These are phyloP conservation scores for Hypoxylon sp. DNA, from an alignment of 2,329 filamentous ascomycete species.

Conservation along the genomic window DNA sequence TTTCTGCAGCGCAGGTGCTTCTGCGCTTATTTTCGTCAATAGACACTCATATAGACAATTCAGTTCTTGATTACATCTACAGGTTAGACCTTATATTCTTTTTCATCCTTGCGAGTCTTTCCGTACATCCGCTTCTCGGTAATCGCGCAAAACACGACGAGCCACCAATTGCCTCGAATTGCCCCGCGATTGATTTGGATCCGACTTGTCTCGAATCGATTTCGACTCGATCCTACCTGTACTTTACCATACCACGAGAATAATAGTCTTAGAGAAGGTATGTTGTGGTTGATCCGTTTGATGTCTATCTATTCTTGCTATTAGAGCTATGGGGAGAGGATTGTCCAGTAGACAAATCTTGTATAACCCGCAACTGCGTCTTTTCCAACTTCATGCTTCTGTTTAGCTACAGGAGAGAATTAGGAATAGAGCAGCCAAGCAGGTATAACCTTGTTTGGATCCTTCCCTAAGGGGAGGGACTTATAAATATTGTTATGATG, in stretches of 20 bases:
- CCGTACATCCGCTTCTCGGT: not conserved
- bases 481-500: constrained; percentile 43
- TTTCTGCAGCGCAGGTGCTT: constrained; percentile 19
- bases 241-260: constrained; percentile 4
- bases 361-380: constrained; percentile 3
- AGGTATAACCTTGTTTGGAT: no score
- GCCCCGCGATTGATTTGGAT: constrained; percentile 22
- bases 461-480: constrained; percentile 1
- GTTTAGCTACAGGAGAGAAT: not conserved
- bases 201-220: constrained; percentile 7
- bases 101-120: constrained; percentile 1
- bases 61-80: constrained; percentile 9
- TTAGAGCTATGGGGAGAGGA: constrained; percentile 10
- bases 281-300: constrained; percentile 10
- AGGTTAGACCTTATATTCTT: not conserved
- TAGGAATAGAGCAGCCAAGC: no score
- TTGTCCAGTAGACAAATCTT: constrained; percentile 6
- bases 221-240: no score
- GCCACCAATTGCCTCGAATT: constrained; percentile 10
- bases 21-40: constrained; percentile 18
- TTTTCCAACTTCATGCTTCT: constrained; percentile 7
- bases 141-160: constrained; percentile 24
- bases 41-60: constrained; percentile 7
- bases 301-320: constrained; percentile 6
- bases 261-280: constrained; percentile 21